Base-by-base conservation (phyloP, 139 green algal species). In the Tetradesmus obliquus region DNA sequence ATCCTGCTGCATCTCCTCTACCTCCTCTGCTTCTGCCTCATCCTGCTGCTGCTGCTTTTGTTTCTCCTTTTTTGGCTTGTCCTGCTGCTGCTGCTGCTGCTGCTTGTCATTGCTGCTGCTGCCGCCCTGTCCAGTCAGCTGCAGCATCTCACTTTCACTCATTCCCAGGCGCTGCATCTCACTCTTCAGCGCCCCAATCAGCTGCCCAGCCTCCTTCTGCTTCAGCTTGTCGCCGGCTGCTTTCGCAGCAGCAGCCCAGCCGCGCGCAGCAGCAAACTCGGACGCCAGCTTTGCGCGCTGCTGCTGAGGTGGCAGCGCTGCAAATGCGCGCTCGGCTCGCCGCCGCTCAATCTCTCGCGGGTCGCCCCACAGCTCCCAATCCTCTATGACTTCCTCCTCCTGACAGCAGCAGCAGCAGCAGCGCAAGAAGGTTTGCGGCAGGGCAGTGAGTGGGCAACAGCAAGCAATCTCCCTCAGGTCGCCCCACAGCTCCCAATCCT, bases 281-380 rank as follows among this genome's bases (percentile, higher is more conserved):
- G 66, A 53, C 4, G 90, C 84, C 2, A 92, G 57, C 45, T 83
- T n/a, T 8, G 71, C 55, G 4, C 57, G 51, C 55, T 90, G 83
- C 82, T 90, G 76, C n/a, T 89, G 60, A 19, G 79, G 55, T 4
- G 90, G 83, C 32, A 90, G 79, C 4, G 13, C 53, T 10, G 51
- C 62, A 54, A 90, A 90, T 8, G 90, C 83, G 17, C 90, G 90
- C 57, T 90, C 83, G 0, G 83, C 90, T 55, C 79, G 76, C 2
- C 90, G 82, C 12, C 90, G 90, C 84, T 95, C 91, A 86, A 98
- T 93, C 92, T 98, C 96, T 13, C 94, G 83, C 1, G 95, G 95
- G 84, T 98, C 97, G 2, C 93, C 96, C 96, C 96, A 98, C 84
- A 99, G 5, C 94, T 99, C 96, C 96, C 96, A 98, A 91, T 98